Percentiles rank a stretch among this genome's conserved stretches.
Evolutionary conservation across 441 rosid genomes (phyloP).

Genomic region (Breynia disticha): DNA sequence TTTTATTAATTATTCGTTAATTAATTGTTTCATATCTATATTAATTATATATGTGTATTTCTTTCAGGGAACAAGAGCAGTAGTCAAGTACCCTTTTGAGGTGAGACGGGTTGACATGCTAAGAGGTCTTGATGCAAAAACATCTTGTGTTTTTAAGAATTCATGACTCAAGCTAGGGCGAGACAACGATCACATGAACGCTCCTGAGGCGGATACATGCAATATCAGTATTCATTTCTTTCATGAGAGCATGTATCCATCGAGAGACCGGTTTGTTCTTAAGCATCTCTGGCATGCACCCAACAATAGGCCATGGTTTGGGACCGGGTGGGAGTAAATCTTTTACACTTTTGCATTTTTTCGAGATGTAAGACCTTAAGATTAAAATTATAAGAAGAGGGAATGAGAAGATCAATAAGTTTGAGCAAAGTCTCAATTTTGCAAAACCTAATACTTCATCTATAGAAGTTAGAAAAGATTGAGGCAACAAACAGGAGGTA

Average conservation of each 20-base stretch:
- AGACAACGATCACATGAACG: slow-evolving; percentile 35
- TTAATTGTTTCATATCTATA: no score
- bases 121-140: slow-evolving; percentile 33
- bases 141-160: slow-evolving; percentile 33
- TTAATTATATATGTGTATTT: no score
- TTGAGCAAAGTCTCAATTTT: no score
- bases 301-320: slow-evolving; percentile 41
- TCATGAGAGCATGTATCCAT: slow-evolving; percentile 45
- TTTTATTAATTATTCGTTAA: no score
- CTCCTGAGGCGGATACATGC: slow-evolving; percentile 41
- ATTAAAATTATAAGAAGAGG: no score
- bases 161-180: slow-evolving; percentile 44
- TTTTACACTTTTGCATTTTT: no score
- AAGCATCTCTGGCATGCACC: slow-evolving; percentile 31
- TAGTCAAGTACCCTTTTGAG: slow-evolving; percentile 19
- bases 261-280: slow-evolving; percentile 24
- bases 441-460: no score
- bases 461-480: no score
- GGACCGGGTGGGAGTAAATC: slow-evolving; percentile 73
- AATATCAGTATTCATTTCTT: slow-evolving; percentile 37
- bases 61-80: slow-evolving; percentile 24
- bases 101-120: slow-evolving; percentile 12
- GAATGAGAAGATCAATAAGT: no score
- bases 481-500: no score
- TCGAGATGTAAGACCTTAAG: no score